Percentiles rank a stretch among this genome's conserved stretches.
phyloP scores from a whole-genome alignment of 2,329 filamentous ascomycete genomes.

The Colletotrichum higginsianum region DNA sequence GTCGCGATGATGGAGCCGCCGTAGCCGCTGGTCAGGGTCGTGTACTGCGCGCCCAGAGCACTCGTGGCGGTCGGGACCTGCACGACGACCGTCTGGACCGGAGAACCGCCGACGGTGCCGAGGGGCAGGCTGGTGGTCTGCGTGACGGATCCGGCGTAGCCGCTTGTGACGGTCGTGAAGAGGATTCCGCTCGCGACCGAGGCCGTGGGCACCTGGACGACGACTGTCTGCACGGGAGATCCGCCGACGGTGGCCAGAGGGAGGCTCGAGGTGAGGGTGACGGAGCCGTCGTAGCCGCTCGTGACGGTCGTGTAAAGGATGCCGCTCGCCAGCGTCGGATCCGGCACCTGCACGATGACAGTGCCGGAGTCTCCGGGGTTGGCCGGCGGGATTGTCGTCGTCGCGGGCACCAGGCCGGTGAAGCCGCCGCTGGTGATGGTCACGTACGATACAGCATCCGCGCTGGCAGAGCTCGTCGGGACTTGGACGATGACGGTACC shows the following conservation, averaged over 20 bases:
- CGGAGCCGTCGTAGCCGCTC: slow-evolving; percentile 18
- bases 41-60: neutral
- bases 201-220: slow-evolving; percentile 11
- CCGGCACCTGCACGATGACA: slow-evolving; percentile 24
- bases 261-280: slow-evolving; percentile 12
- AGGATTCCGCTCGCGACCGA: neutral
- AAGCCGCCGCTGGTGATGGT: neutral
- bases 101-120: neutral
- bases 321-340: neutral
- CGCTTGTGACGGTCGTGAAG: slow-evolving; percentile 3
- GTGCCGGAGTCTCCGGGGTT: slow-evolving; percentile 35
- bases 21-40: slow-evolving; percentile 14
- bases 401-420: slow-evolving; percentile 5
- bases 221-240: slow-evolving; percentile 6
- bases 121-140: slow-evolving; percentile 3
- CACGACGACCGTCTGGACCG: slow-evolving; percentile 1
- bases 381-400: slow-evolving; percentile 19
- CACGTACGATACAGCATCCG: neutral
- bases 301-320: slow-evolving; percentile 26
- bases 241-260: neutral
- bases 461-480: neutral
- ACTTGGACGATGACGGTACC: slow-evolving; percentile 15
- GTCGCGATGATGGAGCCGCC: slow-evolving; percentile 14
- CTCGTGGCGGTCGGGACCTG: slow-evolving; percentile 2
- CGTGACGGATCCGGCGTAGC: slow-evolving; percentile 4